Base-by-base conservation (phyloP, 2,329 filamentous ascomycete genomes). In the Aspergillus sp. region DNA sequence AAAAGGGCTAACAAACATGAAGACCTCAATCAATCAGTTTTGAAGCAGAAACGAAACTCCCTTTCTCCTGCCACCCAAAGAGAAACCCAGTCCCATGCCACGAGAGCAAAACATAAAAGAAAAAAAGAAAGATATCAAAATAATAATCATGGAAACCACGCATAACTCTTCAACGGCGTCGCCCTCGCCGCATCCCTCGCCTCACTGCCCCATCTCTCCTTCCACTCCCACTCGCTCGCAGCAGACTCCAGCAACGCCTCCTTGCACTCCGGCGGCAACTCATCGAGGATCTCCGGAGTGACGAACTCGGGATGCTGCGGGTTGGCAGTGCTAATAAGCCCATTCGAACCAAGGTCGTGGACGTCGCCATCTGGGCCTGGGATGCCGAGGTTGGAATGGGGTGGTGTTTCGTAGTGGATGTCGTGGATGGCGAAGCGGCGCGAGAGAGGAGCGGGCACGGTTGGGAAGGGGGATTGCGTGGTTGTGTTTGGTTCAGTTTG, bases 191-290 rank as follows among this genome's bases (percentile, higher is more conserved):
- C 76, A 60, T 81, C 80, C 7, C 76, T 68, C 32, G 66, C 74
- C 69, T 96, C 90, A 4, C 79, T 76, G 13, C 79, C 80, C 88
- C 90, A 95, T 53, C 77, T 78, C 27, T 69, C 73, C 65, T 87
- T 87, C 87, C 90, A 97, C 46, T 78, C 70, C 51, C 70, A 66
- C 66, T 95, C 88, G 47, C 78, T 75, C 9, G 71, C 70, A 45
- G 83, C 73, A 3, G 88, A 84, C 46, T 79, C 74, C 44, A 89
- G 75, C 53, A 95, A 90, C 0, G 87, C 85, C 33, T 75, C 71
- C 33, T 85, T 80, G 65, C 88, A 93, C 7, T 74, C 70, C 1
- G 61, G 53, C 1, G 74, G 72, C 20, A 76, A 59, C 42, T 72
- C 66, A 12, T 66, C 66, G 5, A 75, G 56, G 38, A 76, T 64